These are phyloP conservation scores for Coemansia sp. DNA, from an alignment of 192 early-diverging fungal genomes.

Conservation along the genomic window DNA sequence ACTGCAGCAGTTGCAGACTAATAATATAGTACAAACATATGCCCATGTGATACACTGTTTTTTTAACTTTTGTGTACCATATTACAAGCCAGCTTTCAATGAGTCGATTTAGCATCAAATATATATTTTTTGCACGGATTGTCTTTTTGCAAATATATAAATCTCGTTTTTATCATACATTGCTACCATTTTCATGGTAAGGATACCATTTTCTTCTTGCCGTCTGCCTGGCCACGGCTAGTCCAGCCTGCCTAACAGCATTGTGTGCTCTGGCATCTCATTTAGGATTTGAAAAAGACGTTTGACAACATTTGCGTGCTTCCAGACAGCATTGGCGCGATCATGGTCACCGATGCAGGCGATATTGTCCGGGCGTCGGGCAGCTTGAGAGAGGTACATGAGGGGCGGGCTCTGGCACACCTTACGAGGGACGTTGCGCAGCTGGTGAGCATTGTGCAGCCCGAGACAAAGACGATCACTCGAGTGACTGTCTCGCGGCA, in stretches of 20 bases:
- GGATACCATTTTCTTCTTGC: no score
- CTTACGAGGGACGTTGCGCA: conserved; percentile 44
- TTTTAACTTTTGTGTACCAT: no score
- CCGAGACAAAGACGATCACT: conserved; percentile 27
- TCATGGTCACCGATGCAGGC: conserved; percentile 49
- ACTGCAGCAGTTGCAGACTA: no score
- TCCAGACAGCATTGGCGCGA: conserved; percentile 37
- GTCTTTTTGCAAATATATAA: no score
- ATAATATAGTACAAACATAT: no score
- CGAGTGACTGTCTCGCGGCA: conserved; percentile 33
- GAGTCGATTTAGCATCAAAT: no score
- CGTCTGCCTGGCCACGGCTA: no score
- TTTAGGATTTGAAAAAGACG: conserved; percentile 44
- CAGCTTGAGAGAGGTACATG: conserved; percentile 16
- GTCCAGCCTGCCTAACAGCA: not conserved
- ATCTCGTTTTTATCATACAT: no score
- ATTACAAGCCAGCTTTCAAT: no score
- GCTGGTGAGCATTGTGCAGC: conserved; percentile 27
- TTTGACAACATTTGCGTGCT: conserved; percentile 48
- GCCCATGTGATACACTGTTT: no score
- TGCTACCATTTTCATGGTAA: no score
- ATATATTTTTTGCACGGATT: no score
- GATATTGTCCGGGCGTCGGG: conserved; percentile 38
- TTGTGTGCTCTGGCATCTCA: not conserved
- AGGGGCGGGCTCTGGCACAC: conserved; percentile 27